Evolutionary conservation across 768 basidiomycete species (phyloP).

Genomic region (Macrocybe gigantea): DNA sequence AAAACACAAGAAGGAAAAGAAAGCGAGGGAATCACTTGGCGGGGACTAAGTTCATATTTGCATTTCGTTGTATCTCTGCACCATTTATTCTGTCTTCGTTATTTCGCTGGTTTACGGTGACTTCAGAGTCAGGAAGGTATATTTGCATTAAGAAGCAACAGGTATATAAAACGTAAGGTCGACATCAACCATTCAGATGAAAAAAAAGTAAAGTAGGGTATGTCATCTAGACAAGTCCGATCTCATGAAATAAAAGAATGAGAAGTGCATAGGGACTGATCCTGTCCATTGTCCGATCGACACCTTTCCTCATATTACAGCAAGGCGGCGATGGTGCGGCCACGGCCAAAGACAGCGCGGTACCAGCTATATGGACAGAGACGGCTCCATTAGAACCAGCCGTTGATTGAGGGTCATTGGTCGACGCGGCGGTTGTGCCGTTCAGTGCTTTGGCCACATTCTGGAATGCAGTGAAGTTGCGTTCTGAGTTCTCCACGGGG

Average conservation of each 20-base stretch:
- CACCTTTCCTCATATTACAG: constrained; percentile 16
- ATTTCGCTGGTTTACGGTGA: background rate
- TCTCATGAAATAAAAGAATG: too few species aligned
- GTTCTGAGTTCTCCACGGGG: constrained; percentile 39
- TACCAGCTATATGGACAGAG: constrained; percentile 26
- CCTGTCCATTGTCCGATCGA: too few species aligned
- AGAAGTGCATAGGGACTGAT: too few species aligned
- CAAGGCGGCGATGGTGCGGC: constrained; percentile 25
- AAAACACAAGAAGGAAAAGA: constrained; percentile 65
- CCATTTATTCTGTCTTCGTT: background rate
- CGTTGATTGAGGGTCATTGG: constrained; percentile 16
- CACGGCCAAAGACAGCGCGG: constrained; percentile 20
- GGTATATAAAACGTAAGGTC: constrained; percentile 13
- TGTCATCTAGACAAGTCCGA: constrained; percentile 12
- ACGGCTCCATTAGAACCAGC: constrained; percentile 21
- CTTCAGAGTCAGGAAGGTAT: background rate
- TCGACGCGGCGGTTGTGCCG: constrained; percentile 37
- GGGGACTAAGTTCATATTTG: constrained; percentile 19
- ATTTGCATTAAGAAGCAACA: constrained; percentile 10
- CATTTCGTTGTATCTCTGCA: background rate
- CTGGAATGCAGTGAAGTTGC: constrained; percentile 55
- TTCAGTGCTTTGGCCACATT: constrained; percentile 48
- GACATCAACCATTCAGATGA: constrained; percentile 10
- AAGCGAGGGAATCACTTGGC: constrained; percentile 39
- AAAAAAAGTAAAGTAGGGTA: constrained; percentile 13